Percentiles rank a stretch among this genome's conserved stretches.
Evolutionary conservation across 345 rosid genomes (phyloP).

Genomic region (Viola odorata): DNA sequence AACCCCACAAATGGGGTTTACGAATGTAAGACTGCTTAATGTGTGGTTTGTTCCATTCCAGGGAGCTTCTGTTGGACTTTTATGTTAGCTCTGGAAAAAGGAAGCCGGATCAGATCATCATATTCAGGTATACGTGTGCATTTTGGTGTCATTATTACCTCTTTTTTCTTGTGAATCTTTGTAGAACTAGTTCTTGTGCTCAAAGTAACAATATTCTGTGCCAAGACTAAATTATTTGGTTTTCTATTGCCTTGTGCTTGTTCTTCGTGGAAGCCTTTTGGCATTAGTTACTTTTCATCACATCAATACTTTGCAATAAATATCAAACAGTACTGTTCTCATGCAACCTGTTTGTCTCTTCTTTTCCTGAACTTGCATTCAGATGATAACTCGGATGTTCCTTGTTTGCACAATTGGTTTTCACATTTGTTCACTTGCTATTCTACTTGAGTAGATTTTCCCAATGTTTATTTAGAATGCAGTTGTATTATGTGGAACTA

Average conservation of each 20-base stretch:
- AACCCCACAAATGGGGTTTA: neutral
- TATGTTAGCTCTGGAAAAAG: constrained; percentile 68
- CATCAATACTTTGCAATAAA: neutral
- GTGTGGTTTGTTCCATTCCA: constrained; percentile 15
- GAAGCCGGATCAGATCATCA: constrained; percentile 82
- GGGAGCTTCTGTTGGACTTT: constrained; percentile 80
- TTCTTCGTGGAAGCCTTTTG: neutral
- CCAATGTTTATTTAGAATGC: too few relatives aligned
- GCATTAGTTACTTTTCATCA: neutral
- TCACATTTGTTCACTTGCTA: too few relatives aligned
- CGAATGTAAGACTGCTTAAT: neutral
- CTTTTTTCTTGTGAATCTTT: too few relatives aligned
- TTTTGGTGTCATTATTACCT: neutral
- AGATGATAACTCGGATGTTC: too few relatives aligned
- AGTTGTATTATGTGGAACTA: neutral
- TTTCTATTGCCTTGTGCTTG: neutral
- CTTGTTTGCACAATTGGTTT: too few relatives aligned
- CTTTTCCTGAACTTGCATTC: too few relatives aligned
- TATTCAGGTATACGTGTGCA: constrained; percentile 58
- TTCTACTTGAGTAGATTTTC: too few relatives aligned
- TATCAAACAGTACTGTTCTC: too few relatives aligned
- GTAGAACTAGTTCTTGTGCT: too few relatives aligned
- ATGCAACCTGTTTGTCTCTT: too few relatives aligned
- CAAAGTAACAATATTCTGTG: neutral
- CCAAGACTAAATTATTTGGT: neutral